Percentiles rank a stretch among this genome's conserved stretches.
These are phyloP conservation scores for Hanseniaspora gamundiae DNA, from an alignment of 1,139 yeast species.

Conservation along the genomic window DNA sequence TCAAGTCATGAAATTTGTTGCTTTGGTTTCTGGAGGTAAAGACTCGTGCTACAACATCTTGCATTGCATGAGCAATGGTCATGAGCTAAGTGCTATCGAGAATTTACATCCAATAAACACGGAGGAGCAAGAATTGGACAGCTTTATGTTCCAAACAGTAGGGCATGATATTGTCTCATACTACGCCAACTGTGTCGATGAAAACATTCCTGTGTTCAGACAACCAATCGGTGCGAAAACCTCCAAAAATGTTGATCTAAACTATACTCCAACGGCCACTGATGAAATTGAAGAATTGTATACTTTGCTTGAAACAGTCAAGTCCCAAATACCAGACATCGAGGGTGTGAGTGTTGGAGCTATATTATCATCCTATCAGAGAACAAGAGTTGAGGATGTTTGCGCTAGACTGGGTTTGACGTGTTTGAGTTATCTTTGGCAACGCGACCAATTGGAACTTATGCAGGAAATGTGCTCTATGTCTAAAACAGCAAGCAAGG, in stretches of 20 bases:
- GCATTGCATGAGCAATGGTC: slow-evolving; percentile 74
- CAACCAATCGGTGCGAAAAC: slow-evolving; percentile 46
- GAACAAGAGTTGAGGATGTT: slow-evolving; percentile 86
- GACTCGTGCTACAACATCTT: slow-evolving; percentile 85
- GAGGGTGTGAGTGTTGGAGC: slow-evolving; percentile 94
- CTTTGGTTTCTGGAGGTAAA: slow-evolving; percentile 88
- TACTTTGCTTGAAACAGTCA: slow-evolving; percentile 36
- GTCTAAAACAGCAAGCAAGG: slow-evolving; percentile 14
- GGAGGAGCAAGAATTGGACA: slow-evolving; percentile 57
- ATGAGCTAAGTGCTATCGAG: slow-evolving; percentile 72
- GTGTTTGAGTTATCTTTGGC: slow-evolving; percentile 77
- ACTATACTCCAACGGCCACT: slow-evolving; percentile 48
- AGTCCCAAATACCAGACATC: slow-evolving; percentile 51
- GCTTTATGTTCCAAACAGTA: slow-evolving; percentile 98
- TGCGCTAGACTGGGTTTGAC: slow-evolving; percentile 61
- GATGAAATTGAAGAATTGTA: slow-evolving; percentile 85
- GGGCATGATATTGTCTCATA: slow-evolving; percentile 69
- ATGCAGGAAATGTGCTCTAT: slow-evolving; percentile 66
- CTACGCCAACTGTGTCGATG: slow-evolving; percentile 44
- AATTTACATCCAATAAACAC: slow-evolving; percentile 56
- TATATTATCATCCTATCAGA: slow-evolving; percentile 80
- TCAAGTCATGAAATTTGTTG: slow-evolving; percentile 69
- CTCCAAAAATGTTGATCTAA: slow-evolving; percentile 54
- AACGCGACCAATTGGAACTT: slow-evolving; percentile 63
- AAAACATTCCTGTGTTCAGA: slow-evolving; percentile 71